phyloP scores from a whole-genome alignment of 2,329 filamentous ascomycete genomes.

The Dryadomyces quercivorus region DNA sequence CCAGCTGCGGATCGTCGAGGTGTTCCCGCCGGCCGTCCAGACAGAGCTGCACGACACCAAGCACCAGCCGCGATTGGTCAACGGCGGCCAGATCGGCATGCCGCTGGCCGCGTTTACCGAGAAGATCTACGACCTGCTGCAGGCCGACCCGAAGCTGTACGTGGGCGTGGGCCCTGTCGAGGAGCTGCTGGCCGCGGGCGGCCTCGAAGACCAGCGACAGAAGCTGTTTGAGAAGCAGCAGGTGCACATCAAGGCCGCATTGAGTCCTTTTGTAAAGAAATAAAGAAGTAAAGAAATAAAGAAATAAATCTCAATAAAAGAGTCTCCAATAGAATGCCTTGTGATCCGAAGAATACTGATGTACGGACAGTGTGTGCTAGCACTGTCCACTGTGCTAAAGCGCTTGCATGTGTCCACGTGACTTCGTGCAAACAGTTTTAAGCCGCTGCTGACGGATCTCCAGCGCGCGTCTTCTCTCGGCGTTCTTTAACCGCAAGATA shows the following conservation, averaged over 20 bases:
- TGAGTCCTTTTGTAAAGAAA: conserved; percentile 14
- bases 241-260: conserved; percentile 6
- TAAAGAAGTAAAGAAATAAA: background rate
- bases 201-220: conserved; percentile 17
- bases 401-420: conserved; percentile 2
- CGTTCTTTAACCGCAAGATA: background rate
- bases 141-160: conserved; percentile 22
- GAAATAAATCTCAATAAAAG: too few relatives aligned
- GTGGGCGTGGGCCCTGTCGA: conserved; percentile 22
- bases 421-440: conserved; percentile 1
- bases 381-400: background rate
- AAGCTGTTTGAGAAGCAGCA: conserved; percentile 16
- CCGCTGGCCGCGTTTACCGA: conserved; percentile 30
- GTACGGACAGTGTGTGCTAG: background rate
- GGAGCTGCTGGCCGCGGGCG: conserved; percentile 14
- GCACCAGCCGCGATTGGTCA: conserved; percentile 27
- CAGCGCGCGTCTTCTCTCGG: background rate
- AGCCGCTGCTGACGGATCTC: background rate
- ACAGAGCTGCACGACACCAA: conserved; percentile 31
- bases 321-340: too few relatives aligned
- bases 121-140: conserved; percentile 24
- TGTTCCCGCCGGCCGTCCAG: conserved; percentile 27
- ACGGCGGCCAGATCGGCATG: conserved; percentile 33
- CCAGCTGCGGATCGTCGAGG: conserved; percentile 25
- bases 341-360: too few relatives aligned